Base-by-base conservation (phyloP, 441 rosid genomes). In the Arabidopsis lyrata region DNA sequence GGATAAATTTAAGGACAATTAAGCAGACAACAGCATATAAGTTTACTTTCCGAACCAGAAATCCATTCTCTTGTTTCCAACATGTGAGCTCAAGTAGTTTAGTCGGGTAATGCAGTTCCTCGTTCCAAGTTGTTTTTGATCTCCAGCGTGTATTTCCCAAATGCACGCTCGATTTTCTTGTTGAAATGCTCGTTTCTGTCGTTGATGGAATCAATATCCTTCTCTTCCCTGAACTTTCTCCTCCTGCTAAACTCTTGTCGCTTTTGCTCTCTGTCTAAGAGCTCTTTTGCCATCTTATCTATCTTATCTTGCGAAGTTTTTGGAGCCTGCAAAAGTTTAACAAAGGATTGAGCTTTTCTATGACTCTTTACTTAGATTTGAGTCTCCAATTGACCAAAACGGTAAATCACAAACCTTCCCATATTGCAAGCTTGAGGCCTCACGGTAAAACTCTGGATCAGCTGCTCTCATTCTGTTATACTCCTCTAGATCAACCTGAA, bases 141-240 rank as follows among this genome's bases (percentile, higher is more conserved):
- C 87, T 93, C 97, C 73, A 91, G 72, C 0, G 97, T 92, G 86
- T 92, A 94, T 73, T 86, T 90, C 5, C 97, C 97, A 72, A 94
- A 94, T 13, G 95, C 97, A 34, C 97, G 82, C 68, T 92, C 97
- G 29, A 94, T 94, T 84, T 94, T 94, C 85, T 92, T 92, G 87
- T 94, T 94, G 90, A 94, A 94, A 77, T 90, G 98, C 83, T 93
- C 98, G 76, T 95, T 95, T 24, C 92, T 88, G 77, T 93, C 98
- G 73, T 95, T 93, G 87, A 95, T 95, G 0, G 98, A 93, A 84
- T 93, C 99, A 3, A 93, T 79, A 76, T 93, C 99, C 79, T 95
- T 95, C 80, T 95, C 99, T 55, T 91, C 97, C 31, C 84, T 85
- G 82, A 88, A 93, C 80, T 70, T 89, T 66, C 98, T 88, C 80